These are phyloP conservation scores for Fusarium coicis DNA, from an alignment of 2,329 filamentous ascomycete species.

Conservation along the genomic window DNA sequence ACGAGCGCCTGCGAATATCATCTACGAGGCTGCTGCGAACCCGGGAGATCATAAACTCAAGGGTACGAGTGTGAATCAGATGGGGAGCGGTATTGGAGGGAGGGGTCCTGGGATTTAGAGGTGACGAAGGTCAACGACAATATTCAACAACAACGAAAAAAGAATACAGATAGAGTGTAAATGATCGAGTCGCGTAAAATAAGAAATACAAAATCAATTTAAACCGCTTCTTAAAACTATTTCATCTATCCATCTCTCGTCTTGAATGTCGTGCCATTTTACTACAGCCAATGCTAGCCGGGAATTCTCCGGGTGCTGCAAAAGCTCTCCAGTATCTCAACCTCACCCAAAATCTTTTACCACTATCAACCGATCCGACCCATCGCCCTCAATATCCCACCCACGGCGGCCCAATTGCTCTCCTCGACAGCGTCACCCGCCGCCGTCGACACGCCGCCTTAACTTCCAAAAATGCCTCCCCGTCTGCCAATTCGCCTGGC, in stretches of 20 bases:
- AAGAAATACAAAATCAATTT: not conserved
- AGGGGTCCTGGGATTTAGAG: slow-evolving; percentile 49
- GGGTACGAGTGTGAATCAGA: slow-evolving; percentile 64
- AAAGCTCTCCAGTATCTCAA: slow-evolving; percentile 30
- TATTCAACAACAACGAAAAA: not conserved
- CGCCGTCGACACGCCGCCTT: slow-evolving; percentile 13
- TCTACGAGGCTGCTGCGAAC: slow-evolving; percentile 95
- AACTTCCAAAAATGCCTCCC: slow-evolving; percentile 55
- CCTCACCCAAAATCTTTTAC: slow-evolving; percentile 41
- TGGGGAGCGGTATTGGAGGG: slow-evolving; percentile 65
- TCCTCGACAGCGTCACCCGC: slow-evolving; percentile 14
- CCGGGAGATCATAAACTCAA: slow-evolving; percentile 84
- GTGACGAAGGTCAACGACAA: not conserved
- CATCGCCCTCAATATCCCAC: slow-evolving; percentile 10
- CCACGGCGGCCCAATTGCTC: slow-evolving; percentile 29
- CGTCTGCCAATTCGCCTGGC: slow-evolving; percentile 58
- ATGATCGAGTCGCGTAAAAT: not conserved
- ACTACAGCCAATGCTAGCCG: slow-evolving; percentile 18
- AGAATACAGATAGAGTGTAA: not conserved
- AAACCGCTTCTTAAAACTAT: not conserved
- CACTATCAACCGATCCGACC: slow-evolving; percentile 24
- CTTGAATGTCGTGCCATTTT: slow-evolving; percentile 1
- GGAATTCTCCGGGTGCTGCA: slow-evolving; percentile 40
- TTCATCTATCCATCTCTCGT: no score
- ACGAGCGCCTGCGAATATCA: slow-evolving; percentile 75